Evolutionary conservation across 2,329 filamentous ascomycete species (phyloP).

Genomic region (Aspergillus chevalieri): DNA sequence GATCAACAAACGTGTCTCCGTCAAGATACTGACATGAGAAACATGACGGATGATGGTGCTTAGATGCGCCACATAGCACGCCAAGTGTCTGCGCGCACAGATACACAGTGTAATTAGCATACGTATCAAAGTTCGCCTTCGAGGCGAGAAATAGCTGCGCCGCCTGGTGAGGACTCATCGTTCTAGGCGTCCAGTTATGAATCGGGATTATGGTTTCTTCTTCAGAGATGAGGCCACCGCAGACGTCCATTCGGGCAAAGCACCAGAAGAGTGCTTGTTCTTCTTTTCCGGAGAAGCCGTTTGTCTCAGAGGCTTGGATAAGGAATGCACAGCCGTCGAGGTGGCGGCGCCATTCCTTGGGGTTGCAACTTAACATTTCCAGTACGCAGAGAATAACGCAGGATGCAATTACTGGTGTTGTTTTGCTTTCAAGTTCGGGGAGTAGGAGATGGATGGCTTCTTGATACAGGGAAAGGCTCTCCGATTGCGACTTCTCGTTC

Average conservation of each 20-base stretch:
- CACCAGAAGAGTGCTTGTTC: constrained; percentile 52
- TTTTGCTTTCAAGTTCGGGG: constrained; percentile 42
- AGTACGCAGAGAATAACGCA: constrained; percentile 50
- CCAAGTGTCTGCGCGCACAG: constrained; percentile 42
- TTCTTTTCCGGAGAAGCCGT: constrained; percentile 46
- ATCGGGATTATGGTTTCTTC: constrained; percentile 47
- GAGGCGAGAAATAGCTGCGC: constrained; percentile 20
- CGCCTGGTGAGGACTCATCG: constrained; percentile 18
- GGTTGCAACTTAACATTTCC: constrained; percentile 46
- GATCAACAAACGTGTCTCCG: constrained; percentile 16
- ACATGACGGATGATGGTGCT: constrained; percentile 6
- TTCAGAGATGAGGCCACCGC: constrained; percentile 48
- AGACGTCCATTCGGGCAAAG: constrained; percentile 51
- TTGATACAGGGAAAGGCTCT: constrained; percentile 47
- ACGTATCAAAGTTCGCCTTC: constrained; percentile 37
- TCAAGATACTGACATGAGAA: constrained; percentile 14
- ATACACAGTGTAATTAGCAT: constrained; percentile 48
- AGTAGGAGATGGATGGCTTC: constrained; percentile 47
- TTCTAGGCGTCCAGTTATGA: constrained; percentile 38
- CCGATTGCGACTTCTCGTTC: constrained; percentile 33
- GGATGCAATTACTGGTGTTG: constrained; percentile 46
- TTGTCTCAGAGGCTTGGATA: constrained; percentile 46
- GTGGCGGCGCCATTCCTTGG: constrained; percentile 47
- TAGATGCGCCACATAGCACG: constrained; percentile 25
- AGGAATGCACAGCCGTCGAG: constrained; percentile 49